Percentiles rank a stretch among this genome's conserved stretches.
Evolutionary conservation across 1,139 yeast species (phyloP).

Genomic region (Yamadazyma sp.): DNA sequence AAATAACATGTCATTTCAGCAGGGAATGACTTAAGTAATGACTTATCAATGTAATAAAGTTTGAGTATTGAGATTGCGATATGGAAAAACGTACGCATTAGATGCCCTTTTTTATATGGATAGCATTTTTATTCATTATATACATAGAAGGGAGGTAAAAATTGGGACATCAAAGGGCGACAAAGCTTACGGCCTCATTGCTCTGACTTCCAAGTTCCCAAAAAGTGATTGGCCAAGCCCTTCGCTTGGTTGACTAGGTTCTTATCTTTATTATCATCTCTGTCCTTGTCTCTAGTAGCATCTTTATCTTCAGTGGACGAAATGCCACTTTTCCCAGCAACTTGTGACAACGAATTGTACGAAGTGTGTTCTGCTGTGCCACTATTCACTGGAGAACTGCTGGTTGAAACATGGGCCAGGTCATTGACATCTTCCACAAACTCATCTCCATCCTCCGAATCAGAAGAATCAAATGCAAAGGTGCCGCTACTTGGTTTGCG

Average conservation of each 20-base stretch:
- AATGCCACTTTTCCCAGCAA: slow-evolving; percentile 49
- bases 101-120: too few species aligned
- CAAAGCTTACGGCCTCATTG: slow-evolving; percentile 5
- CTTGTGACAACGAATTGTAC: slow-evolving; percentile 48
- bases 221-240: slow-evolving; percentile 38
- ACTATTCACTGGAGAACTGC: slow-evolving; percentile 1
- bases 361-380: slow-evolving; percentile 6
- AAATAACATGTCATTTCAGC: slow-evolving; percentile 5
- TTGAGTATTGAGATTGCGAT: not conserved
- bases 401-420: not conserved
- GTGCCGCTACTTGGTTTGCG: slow-evolving; percentile 15
- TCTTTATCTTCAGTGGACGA: slow-evolving; percentile 27
- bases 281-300: slow-evolving; percentile 9
- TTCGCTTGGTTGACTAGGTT: slow-evolving; percentile 41
- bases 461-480: slow-evolving; percentile 37
- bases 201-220: slow-evolving; percentile 32
- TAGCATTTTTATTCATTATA: slow-evolving; percentile 1
- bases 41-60: not conserved
- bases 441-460: slow-evolving; percentile 38
- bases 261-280: slow-evolving; percentile 11
- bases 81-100: not conserved
- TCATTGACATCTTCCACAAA: slow-evolving; percentile 15
- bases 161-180: not conserved
- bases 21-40: too few species aligned
- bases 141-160: not conserved